phyloP scores from a whole-genome alignment of 2,329 filamentous ascomycete genomes.

The Fusarium brevicatenulatum region DNA sequence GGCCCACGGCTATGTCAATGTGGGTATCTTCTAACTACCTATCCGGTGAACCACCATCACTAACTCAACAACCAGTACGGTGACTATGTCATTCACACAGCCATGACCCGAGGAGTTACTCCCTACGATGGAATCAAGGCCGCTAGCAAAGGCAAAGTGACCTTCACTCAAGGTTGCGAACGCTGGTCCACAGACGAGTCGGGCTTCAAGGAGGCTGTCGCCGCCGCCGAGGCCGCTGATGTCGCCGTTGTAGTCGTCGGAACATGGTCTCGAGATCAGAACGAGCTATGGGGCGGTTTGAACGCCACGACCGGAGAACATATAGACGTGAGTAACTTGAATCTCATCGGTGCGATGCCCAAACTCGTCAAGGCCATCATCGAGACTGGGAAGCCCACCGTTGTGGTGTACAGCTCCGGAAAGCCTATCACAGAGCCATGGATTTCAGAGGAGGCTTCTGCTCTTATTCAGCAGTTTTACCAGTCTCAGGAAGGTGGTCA shows the following conservation, averaged over 20 bases:
- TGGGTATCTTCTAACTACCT: slow-evolving; percentile 48
- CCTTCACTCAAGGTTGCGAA: slow-evolving; percentile 76
- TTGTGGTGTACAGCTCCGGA: slow-evolving; percentile 75
- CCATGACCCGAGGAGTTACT: slow-evolving; percentile 72
- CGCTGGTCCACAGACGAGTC: slow-evolving; percentile 77
- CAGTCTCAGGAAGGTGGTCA: slow-evolving; percentile 75
- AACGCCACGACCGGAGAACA: slow-evolving; percentile 82
- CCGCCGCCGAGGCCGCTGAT: slow-evolving; percentile 72
- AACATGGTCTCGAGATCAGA: slow-evolving; percentile 79
- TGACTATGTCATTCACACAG: slow-evolving; percentile 75
- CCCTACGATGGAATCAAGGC: slow-evolving; percentile 75
- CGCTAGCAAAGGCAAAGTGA: slow-evolving; percentile 68
- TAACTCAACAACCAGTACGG: slow-evolving; percentile 61
- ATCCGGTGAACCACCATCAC: neutral
- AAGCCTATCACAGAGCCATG: slow-evolving; percentile 79
- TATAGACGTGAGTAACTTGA: slow-evolving; percentile 71
- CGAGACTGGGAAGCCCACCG: slow-evolving; percentile 72
- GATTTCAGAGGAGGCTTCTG: slow-evolving; percentile 72
- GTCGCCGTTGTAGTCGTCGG: slow-evolving; percentile 79
- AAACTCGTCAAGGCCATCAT: slow-evolving; percentile 74
- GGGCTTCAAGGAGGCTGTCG: slow-evolving; percentile 73
- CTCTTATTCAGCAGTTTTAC: slow-evolving; percentile 79
- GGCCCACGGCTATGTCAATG: slow-evolving; percentile 76
- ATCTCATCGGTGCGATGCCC: slow-evolving; percentile 76
- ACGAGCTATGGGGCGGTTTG: slow-evolving; percentile 74